Base-by-base conservation (phyloP, 805 yeast species). In the Myxozyma lipomycoides region DNA sequence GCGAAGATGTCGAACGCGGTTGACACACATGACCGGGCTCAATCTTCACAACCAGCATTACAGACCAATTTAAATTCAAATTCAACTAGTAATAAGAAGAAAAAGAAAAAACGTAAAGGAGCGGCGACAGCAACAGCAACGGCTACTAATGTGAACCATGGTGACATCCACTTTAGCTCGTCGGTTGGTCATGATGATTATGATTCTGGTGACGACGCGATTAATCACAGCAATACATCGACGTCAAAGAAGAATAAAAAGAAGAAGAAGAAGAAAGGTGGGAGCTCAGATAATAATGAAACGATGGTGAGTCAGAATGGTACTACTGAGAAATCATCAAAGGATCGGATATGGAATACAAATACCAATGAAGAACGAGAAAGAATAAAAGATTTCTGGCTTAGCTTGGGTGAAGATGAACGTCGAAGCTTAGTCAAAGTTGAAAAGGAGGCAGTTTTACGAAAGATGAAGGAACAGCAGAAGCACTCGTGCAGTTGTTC, bases 371-470 rank as follows among this genome's bases (percentile, higher is more conserved):
- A 78, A 55, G 84, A 82, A 57, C 73, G 75, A 46, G 72, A 73
- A 50, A 70, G 76, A 39, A 69, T 82, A 48, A 73, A 74, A 57
- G 65, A 72, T 51, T 81, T 78, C 64, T 88, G 96, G 96, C 74
- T 78, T 43, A 72, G 79, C 4, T 70, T 88, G 34, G 72, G 75
- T 19, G 74, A 78, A n/a, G 76, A 75, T 3, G 81, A 79, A 58
- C 83, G 85, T 60, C 73, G 77, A 59, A 70, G 76, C 26, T 74
- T 88, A 22, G 76, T 86, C 26, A 74, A 77, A 60, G 77, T 86
- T 40, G 86, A 85, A 58, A 83, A 82, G 63, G 78, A 78, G 42
- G 81, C 86, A 37, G 81, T 89, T 1, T 73, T 85, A 67, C 77
- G 76, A 43, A 74, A 80, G 39, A 78, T 87, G 65, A 78, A 76